Evolutionary conservation across 495 filamentous ascomycete species (phyloP).

Genomic region (Cercophora scortea): DNA sequence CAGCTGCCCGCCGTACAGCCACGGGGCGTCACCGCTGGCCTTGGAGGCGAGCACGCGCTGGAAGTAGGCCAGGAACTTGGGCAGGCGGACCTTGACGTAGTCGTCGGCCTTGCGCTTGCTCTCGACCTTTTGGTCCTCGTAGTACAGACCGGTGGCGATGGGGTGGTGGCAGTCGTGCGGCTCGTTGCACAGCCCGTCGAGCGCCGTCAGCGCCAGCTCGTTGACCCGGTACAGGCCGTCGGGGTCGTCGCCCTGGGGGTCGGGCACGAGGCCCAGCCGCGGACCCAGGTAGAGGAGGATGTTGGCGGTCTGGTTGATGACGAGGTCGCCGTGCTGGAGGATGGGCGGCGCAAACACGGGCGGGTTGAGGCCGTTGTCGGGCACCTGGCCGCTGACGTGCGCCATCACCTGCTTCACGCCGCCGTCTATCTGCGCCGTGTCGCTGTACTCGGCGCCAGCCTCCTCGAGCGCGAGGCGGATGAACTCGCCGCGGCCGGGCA

Average conservation of each 20-base stretch:
- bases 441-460: conserved; percentile 49
- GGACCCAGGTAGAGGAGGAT: conserved; percentile 55
- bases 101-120: conserved; percentile 41
- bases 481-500: conserved; percentile 59
- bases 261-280: conserved; percentile 42
- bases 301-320: conserved; percentile 56
- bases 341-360: conserved; percentile 55
- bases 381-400: conserved; percentile 23
- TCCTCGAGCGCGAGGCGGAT: conserved; percentile 60
- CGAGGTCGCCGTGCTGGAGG: conserved; percentile 48
- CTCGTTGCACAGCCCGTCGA: conserved; percentile 58
- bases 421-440: conserved; percentile 39
- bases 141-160: conserved; percentile 45
- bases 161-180: conserved; percentile 63
- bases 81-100: conserved; percentile 48
- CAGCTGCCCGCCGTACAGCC: conserved; percentile 49
- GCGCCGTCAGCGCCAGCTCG: conserved; percentile 52
- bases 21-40: conserved; percentile 45
- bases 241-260: conserved; percentile 32
- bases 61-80: conserved; percentile 60
- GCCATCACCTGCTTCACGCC: conserved; percentile 29
- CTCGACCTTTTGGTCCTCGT: conserved; percentile 61
- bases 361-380: conserved; percentile 42
- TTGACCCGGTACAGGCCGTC: conserved; percentile 44
- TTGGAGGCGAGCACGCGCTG: conserved; percentile 51